Base-by-base conservation (phyloP, 352 stramenopile genomes). In the Globisporangium recalcitrans region DNA sequence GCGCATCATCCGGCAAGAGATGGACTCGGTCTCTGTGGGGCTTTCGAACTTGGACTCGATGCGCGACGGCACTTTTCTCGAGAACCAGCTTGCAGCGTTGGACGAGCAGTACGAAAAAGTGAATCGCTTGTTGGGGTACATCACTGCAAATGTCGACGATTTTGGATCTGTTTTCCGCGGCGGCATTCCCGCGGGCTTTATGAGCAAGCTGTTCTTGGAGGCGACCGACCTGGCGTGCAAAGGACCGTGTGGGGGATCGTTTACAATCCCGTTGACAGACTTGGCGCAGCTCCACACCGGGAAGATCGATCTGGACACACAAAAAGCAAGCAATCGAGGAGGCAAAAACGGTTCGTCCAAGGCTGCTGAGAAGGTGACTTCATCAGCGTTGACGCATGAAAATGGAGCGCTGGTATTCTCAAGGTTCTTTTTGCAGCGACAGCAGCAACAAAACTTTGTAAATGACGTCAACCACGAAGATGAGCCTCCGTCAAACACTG, bases 121-220 rank as follows among this genome's bases (percentile, higher is more conserved):
- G 16, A 89, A 78, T 3, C 65, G 72, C 4, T 32, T 86, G 16
- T 53, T 91, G 19, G 78, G 77, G 10, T 77, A 80, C 60, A 58
- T 90, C 26, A 73, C 75, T 0, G 82, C 67, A 8, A 89, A 89
- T 32, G 69, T 90, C 14, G 82, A 92, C 48, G 74, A 89, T 19
- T 62, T 88, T 21, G 78, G 77, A 4, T 73, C 85, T 7, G 70
- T 89, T n/a, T 60, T 88, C 11, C 80, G 74, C 31, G 82, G 80
- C 42, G 72, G 70, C 8, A 71, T 92, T 13, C 77, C 75, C 3
- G 73, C 75, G 11, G 82, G 80, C 0, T 72, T 88, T 44, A 66
- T 69, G 27, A 87, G 77, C 55, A 73, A 76, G 24, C 47, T 89
- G 55, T 74, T 73, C 10, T 55, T 90, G 10, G 78, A 90, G 55